Evolutionary conservation across 1,139 yeast species (phyloP).

Genomic region (Pneumocystis jirovecii): DNA sequence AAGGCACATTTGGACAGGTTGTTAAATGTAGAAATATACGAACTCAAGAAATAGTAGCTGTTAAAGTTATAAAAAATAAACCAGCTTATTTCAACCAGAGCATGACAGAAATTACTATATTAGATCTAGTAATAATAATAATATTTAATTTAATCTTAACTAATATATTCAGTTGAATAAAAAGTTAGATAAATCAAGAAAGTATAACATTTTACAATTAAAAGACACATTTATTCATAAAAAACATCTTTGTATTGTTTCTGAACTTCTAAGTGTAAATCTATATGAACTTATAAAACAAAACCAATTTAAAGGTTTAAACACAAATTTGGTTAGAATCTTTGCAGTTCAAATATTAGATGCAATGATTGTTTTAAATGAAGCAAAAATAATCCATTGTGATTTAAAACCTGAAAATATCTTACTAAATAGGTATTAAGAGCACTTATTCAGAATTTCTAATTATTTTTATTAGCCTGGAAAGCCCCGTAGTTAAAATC

Average conservation of each 20-base stretch:
- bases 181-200: slow-evolving; percentile 51
- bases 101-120: slow-evolving; percentile 71
- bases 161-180: slow-evolving; percentile 34
- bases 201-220: slow-evolving; percentile 60
- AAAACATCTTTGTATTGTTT: slow-evolving; percentile 82
- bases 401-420: slow-evolving; percentile 95
- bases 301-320: slow-evolving; percentile 83
- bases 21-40: slow-evolving; percentile 88
- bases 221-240: slow-evolving; percentile 85
- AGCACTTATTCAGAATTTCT: background rate
- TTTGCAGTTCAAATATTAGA: slow-evolving; percentile 71
- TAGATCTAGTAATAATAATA: slow-evolving; percentile 35
- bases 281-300: slow-evolving; percentile 82
- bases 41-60: slow-evolving; percentile 83
- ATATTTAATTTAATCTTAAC: background rate
- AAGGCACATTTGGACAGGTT: slow-evolving; percentile 97
- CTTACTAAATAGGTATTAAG: slow-evolving; percentile 39
- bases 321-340: slow-evolving; percentile 61
- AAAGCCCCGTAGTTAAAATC: slow-evolving; percentile 75
- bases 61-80: slow-evolving; percentile 82
- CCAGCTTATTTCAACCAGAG: slow-evolving; percentile 88
- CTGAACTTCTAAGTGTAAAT: slow-evolving; percentile 77
- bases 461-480: slow-evolving; percentile 29
- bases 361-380: slow-evolving; percentile 64
- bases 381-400: slow-evolving; percentile 79